A percentile compares a stretch with the other conserved stretches of the same genome.
Evolutionary conservation across 73 alveolate genomes (phyloP).

Genomic region (Symbiodinium pilosum): DNA sequence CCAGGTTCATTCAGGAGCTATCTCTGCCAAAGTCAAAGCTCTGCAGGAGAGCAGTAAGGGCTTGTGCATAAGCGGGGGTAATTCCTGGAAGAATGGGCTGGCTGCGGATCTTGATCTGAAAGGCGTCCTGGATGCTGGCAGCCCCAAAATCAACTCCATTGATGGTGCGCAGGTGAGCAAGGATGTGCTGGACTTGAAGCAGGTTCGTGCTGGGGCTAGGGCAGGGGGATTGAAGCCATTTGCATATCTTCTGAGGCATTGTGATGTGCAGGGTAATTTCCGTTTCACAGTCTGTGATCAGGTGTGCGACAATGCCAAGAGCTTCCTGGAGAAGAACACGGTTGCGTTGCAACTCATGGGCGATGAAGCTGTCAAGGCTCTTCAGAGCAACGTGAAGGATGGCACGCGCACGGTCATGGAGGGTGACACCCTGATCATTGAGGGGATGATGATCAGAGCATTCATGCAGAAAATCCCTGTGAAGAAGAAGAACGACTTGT

Average conservation of each 20-base stretch:
- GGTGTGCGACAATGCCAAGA: too few relatives aligned
- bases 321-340: background rate
- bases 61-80: background rate
- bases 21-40: background rate
- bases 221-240: too few relatives aligned
- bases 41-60: background rate
- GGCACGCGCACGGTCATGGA: background rate
- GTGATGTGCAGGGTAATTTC: too few relatives aligned
- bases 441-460: background rate
- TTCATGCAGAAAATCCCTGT: background rate
- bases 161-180: background rate
- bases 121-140: background rate
- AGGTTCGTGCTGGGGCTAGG: too few relatives aligned
- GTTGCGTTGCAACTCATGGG: background rate
- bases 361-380: background rate
- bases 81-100: background rate
- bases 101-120: background rate
- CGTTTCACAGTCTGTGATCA: too few relatives aligned
- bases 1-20: background rate
- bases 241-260: background rate
- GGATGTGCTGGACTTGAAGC: background rate
- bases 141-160: background rate
- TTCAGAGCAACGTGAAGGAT: background rate
- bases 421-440: background rate
- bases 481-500: background rate